phyloP scores from a whole-genome alignment of 2,329 filamentous ascomycete species.

The Fusarium sororula region DNA sequence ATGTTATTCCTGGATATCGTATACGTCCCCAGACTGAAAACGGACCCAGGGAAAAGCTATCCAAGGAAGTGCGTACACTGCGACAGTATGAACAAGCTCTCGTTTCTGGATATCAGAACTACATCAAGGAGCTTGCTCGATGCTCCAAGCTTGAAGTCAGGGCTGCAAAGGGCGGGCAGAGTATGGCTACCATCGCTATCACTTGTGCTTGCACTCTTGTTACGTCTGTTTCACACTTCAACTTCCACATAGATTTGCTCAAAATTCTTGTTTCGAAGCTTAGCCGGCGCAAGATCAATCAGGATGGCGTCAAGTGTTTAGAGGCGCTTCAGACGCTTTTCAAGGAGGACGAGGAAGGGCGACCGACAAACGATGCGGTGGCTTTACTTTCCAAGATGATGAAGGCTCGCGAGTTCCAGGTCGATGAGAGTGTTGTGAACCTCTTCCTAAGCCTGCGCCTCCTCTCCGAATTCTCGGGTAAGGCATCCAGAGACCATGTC shows the following conservation, averaged over 20 bases:
- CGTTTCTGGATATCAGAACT: slow-evolving; percentile 83
- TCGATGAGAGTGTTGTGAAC: slow-evolving; percentile 88
- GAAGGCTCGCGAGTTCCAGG: slow-evolving; percentile 82
- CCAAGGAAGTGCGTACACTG: slow-evolving; percentile 87
- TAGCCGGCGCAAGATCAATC: slow-evolving; percentile 75
- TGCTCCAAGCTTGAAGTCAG: slow-evolving; percentile 67
- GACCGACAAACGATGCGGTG: slow-evolving; percentile 86
- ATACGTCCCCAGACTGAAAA: slow-evolving; percentile 85
- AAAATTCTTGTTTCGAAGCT: slow-evolving; percentile 88
- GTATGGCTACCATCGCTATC: slow-evolving; percentile 78
- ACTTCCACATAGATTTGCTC: slow-evolving; percentile 88
- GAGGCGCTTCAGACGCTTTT: slow-evolving; percentile 85
- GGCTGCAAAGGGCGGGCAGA: slow-evolving; percentile 52
- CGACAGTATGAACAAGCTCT: slow-evolving; percentile 88
- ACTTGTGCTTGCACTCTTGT: slow-evolving; percentile 86
- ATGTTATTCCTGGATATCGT: slow-evolving; percentile 94
- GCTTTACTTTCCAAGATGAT: slow-evolving; percentile 93
- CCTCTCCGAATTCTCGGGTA: slow-evolving; percentile 85
- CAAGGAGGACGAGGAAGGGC: slow-evolving; percentile 86
- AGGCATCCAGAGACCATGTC: slow-evolving; percentile 80
- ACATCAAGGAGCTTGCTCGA: slow-evolving; percentile 78
- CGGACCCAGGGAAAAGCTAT: slow-evolving; percentile 79
- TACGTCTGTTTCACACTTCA: slow-evolving; percentile 91
- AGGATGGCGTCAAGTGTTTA: slow-evolving; percentile 80
- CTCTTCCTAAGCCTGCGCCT: slow-evolving; percentile 90